These are phyloP conservation scores for Vigna hirtella DNA, from an alignment of 306 rosid genomes.

Conservation along the genomic window DNA sequence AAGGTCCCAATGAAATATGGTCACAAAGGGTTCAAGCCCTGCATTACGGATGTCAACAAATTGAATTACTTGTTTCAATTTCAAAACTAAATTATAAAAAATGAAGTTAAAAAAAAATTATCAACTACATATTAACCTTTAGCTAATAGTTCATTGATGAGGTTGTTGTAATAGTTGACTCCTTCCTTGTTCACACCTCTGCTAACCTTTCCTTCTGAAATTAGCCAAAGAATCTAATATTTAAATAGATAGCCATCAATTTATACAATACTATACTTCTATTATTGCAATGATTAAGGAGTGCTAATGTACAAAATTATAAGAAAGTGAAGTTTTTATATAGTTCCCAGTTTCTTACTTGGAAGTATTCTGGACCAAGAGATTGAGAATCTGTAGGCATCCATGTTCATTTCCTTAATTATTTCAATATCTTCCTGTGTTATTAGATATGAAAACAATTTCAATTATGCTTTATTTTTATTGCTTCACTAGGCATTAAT, in stretches of 20 bases:
- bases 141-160: slow-evolving; percentile 57
- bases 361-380: slow-evolving; percentile 72
- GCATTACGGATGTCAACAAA: not conserved
- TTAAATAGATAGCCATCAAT: too few species aligned
- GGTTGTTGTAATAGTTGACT: slow-evolving; percentile 58
- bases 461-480: too few species aligned
- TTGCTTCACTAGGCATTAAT: too few species aligned
- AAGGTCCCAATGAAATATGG: slow-evolving; percentile 78
- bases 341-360: slow-evolving; percentile 43
- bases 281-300: too few species aligned
- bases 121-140: slow-evolving; percentile 49
- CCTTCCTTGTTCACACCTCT: slow-evolving; percentile 67
- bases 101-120: not conserved
- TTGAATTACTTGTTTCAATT: not conserved
- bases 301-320: too few species aligned
- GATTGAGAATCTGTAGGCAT: slow-evolving; percentile 69
- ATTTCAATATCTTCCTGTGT: slow-evolving; percentile 63
- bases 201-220: slow-evolving; percentile 59
- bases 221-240: too few species aligned
- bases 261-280: too few species aligned
- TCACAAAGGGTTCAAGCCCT: slow-evolving; percentile 61
- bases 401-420: slow-evolving; percentile 56
- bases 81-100: not conserved
- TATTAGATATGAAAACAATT: too few species aligned
- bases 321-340: too few species aligned